Evolutionary conservation across 768 basidiomycete genomes (phyloP).

Genomic region (Imleria badia): DNA sequence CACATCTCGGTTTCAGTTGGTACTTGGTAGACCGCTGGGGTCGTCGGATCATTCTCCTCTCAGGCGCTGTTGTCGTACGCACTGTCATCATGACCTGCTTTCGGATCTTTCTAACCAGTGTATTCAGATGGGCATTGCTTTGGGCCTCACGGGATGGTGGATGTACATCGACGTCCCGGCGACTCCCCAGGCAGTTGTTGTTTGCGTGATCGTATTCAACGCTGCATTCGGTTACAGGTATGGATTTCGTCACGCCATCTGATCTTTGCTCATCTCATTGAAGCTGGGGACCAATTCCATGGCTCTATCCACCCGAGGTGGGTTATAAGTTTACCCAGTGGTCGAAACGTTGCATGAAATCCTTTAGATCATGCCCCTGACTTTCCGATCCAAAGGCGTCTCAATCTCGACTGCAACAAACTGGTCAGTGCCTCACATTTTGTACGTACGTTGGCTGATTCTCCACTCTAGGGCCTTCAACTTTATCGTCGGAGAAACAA

Average conservation of each 20-base stretch:
- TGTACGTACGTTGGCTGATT: conserved; percentile 10
- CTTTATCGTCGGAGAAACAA: conserved; percentile 85
- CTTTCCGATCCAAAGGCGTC: conserved; percentile 92
- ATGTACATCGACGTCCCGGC: conserved; percentile 86
- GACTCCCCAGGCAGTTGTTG: conserved; percentile 85
- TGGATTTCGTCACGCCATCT: conserved; percentile 2
- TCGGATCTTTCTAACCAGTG: conserved; percentile 2
- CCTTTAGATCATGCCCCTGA: conserved; percentile 82
- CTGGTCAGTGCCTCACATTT: conserved; percentile 35
- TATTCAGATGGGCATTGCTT: conserved; percentile 73
- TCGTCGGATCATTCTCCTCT: conserved; percentile 80
- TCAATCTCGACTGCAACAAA: conserved; percentile 91
- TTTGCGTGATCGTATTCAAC: conserved; percentile 89
- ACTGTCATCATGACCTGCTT: neutral
- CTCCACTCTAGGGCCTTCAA: conserved; percentile 61
- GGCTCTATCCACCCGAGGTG: conserved; percentile 87
- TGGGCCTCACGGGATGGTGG: conserved; percentile 87
- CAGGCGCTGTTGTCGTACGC: conserved; percentile 77
- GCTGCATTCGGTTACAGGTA: conserved; percentile 90
- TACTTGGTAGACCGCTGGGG: conserved; percentile 93
- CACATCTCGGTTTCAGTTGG: conserved; percentile 56
- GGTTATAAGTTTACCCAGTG: conserved; percentile 1
- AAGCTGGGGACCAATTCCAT: conserved; percentile 85
- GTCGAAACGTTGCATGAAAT: conserved; percentile 1
- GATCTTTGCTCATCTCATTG: neutral